Evolutionary conservation across 371 early-diverging fungal genomes (phyloP).

Genomic region (Choanephora cucurbitarum): DNA sequence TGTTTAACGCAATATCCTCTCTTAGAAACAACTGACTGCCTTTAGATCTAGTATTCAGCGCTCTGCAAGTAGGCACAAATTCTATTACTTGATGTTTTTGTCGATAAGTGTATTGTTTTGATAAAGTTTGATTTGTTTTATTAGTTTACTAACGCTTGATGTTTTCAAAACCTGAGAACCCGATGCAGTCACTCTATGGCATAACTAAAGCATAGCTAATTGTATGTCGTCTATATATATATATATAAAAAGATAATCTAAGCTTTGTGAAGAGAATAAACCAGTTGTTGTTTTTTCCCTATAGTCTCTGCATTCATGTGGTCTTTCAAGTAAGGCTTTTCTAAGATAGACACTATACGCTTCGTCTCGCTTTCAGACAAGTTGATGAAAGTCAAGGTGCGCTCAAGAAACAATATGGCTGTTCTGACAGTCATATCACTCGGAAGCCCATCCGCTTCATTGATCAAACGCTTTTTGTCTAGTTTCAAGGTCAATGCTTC

Average conservation of each 20-base stretch:
- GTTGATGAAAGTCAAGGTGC: not conserved
- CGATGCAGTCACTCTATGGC: too few species aligned
- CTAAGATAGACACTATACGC: not conserved
- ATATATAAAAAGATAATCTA: not conserved
- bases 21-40: too few species aligned
- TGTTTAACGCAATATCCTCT: too few species aligned
- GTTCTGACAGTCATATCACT: not conserved
- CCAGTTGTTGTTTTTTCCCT: not conserved
- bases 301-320: not conserved
- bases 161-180: too few species aligned
- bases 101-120: too few species aligned
- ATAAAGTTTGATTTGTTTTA: too few species aligned
- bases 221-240: not conserved
- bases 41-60: too few species aligned
- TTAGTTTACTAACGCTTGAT: too few species aligned
- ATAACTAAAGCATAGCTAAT: too few species aligned
- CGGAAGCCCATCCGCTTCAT: constrained; percentile 15
- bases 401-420: constrained; percentile 12
- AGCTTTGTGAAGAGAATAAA: not conserved
- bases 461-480: constrained; percentile 4
- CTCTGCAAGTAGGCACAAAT: too few species aligned
- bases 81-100: too few species aligned
- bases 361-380: not conserved
- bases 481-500: constrained; percentile 18
- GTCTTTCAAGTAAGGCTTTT: constrained; percentile 11